A percentile compares a stretch with the other conserved stretches of the same genome.
phyloP scores from a whole-genome alignment of 768 basidiomycete species.

The Naematelia encephala region DNA sequence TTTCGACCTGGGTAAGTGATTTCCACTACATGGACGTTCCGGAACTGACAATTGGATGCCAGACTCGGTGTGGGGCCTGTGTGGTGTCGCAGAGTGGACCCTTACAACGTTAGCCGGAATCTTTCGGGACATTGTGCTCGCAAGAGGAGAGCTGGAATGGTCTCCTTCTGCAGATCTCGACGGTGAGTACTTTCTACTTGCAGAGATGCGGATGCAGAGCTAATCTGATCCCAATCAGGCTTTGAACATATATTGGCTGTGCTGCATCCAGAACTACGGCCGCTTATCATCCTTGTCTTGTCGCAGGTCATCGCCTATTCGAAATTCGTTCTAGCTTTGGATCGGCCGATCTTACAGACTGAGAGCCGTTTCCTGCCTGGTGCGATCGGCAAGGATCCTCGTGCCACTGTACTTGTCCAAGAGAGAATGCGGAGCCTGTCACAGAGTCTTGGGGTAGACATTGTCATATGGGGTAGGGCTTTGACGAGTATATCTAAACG shows the following conservation, averaged over 20 bases:
- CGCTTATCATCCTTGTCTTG: conserved; percentile 12
- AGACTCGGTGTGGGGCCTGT: conserved; percentile 33
- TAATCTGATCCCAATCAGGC: not conserved
- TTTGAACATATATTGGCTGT: not conserved
- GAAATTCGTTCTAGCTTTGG: conserved; percentile 17
- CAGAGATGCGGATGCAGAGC: too few species aligned
- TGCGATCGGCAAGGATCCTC: conserved; percentile 14
- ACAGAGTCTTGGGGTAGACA: conserved; percentile 21
- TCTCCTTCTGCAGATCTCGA: not conserved
- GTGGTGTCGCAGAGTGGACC: conserved; percentile 28
- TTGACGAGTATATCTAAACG: conserved; percentile 10
- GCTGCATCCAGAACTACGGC: not conserved
- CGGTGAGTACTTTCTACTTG: not conserved
- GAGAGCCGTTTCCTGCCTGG: conserved; percentile 13
- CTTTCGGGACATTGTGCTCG: conserved; percentile 15
- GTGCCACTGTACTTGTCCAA: conserved; percentile 31
- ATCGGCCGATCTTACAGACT: conserved; percentile 30
- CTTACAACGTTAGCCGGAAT: conserved; percentile 3
- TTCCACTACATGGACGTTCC: too few species aligned
- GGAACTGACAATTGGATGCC: too few species aligned
- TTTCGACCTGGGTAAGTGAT: conserved; percentile 34
- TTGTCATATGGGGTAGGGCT: conserved; percentile 29
- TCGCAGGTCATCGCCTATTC: conserved; percentile 21
- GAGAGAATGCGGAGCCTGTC: conserved; percentile 21
- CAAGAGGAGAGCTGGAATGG: conserved; percentile 12